phyloP scores from a whole-genome alignment of 306 rosid species.

The Citrullus mucosospermus region DNA sequence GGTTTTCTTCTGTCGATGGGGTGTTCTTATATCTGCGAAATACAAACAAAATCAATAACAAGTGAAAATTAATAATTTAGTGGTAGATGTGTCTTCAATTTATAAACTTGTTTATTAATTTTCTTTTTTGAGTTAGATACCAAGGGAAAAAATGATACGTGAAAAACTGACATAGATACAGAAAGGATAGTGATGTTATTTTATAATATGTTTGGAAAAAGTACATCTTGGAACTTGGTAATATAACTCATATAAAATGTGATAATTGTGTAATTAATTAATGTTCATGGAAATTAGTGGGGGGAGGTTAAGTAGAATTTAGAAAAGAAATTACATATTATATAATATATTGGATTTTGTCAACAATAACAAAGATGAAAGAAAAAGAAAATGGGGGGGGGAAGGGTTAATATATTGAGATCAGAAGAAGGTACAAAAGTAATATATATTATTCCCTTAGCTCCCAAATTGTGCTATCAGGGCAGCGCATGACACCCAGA shows the following conservation, averaged over 20 bases:
- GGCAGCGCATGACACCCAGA: not conserved
- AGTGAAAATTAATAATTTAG: not conserved
- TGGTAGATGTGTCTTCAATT: not conserved
- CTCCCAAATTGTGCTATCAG: slow-evolving; percentile 4
- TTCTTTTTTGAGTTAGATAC: not conserved
- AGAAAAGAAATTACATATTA: not conserved
- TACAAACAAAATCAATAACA: not conserved
- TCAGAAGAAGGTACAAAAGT: not conserved
- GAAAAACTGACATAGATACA: not conserved
- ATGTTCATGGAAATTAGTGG: not conserved
- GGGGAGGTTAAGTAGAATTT: too few relatives aligned
- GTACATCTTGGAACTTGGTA: slow-evolving; percentile 2
- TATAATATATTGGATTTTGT: too few relatives aligned
- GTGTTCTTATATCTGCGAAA: not conserved
- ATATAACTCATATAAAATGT: not conserved
- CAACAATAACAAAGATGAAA: too few relatives aligned
- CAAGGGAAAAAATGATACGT: not conserved
- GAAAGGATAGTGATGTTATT: not conserved
- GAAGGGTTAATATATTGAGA: not conserved
- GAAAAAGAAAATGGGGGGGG: too few relatives aligned
- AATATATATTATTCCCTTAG: not conserved
- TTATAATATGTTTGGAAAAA: not conserved
- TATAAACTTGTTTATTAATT: too few relatives aligned
- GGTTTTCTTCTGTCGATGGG: not conserved
- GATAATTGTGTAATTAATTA: not conserved